These are phyloP conservation scores for Xylaria sp. DNA, from an alignment of 2,329 filamentous ascomycete genomes.

Conservation along the genomic window DNA sequence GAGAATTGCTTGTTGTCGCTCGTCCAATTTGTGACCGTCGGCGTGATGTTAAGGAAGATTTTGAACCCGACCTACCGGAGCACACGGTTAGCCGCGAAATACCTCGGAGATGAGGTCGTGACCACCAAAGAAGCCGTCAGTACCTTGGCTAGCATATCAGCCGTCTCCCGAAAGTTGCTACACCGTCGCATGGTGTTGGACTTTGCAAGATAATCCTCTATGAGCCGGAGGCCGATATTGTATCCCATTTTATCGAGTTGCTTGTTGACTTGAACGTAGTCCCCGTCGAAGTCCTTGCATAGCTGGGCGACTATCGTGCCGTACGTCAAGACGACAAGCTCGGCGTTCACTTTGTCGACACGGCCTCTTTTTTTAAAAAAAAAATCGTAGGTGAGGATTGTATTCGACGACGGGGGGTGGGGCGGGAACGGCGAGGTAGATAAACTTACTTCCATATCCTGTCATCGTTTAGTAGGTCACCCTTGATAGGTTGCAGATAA, in stretches of 20 bases:
- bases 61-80: slow-evolving; percentile 88
- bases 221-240: slow-evolving; percentile 94
- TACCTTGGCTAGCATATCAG: slow-evolving; percentile 95
- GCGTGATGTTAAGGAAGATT: slow-evolving; percentile 97
- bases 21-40: slow-evolving; percentile 94
- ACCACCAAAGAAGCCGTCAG: not conserved
- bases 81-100: slow-evolving; percentile 36
- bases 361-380: slow-evolving; percentile 79
- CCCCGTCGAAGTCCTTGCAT: slow-evolving; percentile 94
- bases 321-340: slow-evolving; percentile 96
- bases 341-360: slow-evolving; percentile 97
- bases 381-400: slow-evolving; percentile 35
- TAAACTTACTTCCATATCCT: slow-evolving; percentile 91
- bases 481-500: slow-evolving; percentile 10
- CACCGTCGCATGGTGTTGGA: slow-evolving; percentile 90
- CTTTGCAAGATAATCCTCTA: slow-evolving; percentile 98
- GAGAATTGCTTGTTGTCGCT: slow-evolving; percentile 97
- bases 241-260: slow-evolving; percentile 99
- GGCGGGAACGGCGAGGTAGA: slow-evolving; percentile 4
- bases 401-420: slow-evolving; percentile 7
- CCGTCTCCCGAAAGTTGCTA: slow-evolving; percentile 92
- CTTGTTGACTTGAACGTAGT: slow-evolving; percentile 96
- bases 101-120: not conserved
- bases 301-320: slow-evolving; percentile 97
- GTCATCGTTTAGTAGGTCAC: slow-evolving; percentile 40